Evolutionary conservation across 1,284 basidiomycete species (phyloP), one percentile per base, ranked within the genome.

Genomic region (Trametes sp.): DNA sequence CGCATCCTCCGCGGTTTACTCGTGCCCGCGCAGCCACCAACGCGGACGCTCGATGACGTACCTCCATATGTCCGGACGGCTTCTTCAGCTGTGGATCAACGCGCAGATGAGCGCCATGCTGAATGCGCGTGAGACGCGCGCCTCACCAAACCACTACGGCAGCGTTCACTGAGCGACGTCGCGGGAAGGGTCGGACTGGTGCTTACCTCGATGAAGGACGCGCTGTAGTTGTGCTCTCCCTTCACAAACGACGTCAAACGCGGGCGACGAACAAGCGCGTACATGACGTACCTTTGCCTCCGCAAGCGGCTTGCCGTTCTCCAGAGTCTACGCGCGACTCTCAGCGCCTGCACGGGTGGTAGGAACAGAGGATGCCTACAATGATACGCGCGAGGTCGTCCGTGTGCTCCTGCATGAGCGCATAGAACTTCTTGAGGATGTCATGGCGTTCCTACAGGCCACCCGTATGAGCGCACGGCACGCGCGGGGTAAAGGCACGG

Each of bases 241-340:
- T 93, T 61, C 16, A n/a, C 48, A 1, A 14, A 41, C 9, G 45
- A 42, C 54, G 44, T 28, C 41, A 45, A 16, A 10, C 4, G 1
- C 9, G 28, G 4, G 35, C 48, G 2, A 1, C 0, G 4, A 16
- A 3, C 23, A 6, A n/a, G 23, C 21, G 19, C 21, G 23, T 10
- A n/a, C 2, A 6, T 26, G 24, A 10, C 7, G 23, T 65, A 89
- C 92, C 82, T 92, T 91, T 24, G 87, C 93, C 69, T 98, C 95
- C 0, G 81, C 78, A 55, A 96, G 80, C 4, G 94, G 84, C 80
- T 98, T 98, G 41, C 96, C 96, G 70, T 98, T 98, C 79, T 98
- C 96, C 64, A 94, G 80, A 6, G 94, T 95, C 92, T 95, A 62
- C 31, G 56, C n/a, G 26, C n/a, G 21, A n/a, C 14, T 31, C 16